Base-by-base conservation (phyloP, 371 early-diverging fungal species). In the Paraphysoderma sedebokerense region DNA sequence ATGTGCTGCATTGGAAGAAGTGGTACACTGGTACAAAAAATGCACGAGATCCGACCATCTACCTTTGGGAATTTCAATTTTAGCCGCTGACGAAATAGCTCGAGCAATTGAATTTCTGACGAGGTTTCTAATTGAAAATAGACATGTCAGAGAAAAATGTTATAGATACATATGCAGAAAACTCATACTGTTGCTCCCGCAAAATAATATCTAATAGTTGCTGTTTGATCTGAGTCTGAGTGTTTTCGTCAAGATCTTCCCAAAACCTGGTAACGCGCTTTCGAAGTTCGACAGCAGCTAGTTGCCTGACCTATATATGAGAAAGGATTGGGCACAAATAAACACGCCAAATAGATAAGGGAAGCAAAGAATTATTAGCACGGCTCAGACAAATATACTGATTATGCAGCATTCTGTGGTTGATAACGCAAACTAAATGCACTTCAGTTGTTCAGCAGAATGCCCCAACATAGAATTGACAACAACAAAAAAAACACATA, bases 281-380 rank as follows among this genome's bases (percentile, higher is more conserved):
- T 53, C 84, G 76, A 46, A 83, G 72, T 66, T 90, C 91, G 28
- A 90, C 87, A 6, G 88, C 82, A 27, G 88, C 84, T 32, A 90
- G 63, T 61, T 89, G 88, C 41, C 88, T 81, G 31, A 87, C 65
- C 68, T 74, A 59, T 22, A 46, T 37, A 24, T 24, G 22, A 9
- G 28, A n/a, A n/a, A n/a, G n/a, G n/a, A n/a, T n/a, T n/a, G n/a
- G n/a, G n/a, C n/a, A n/a, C n/a, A n/a, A n/a, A n/a, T n/a, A n/a
- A n/a, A n/a, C n/a, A n/a, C n/a, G n/a, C n/a, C n/a, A n/a, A n/a
- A n/a, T n/a, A n/a, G n/a, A n/a, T n/a, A n/a, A n/a, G n/a, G n/a
- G n/a, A n/a, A n/a, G n/a, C n/a, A n/a, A n/a, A n/a, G n/a, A n/a
- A n/a, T n/a, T n/a, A n/a, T n/a, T n/a, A n/a, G n/a, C n/a, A n/a